Percentiles rank a stretch among this genome's conserved stretches.
Evolutionary conservation across 2,329 filamentous ascomycete genomes (phyloP).

Genomic region (Triangularia setosa): DNA sequence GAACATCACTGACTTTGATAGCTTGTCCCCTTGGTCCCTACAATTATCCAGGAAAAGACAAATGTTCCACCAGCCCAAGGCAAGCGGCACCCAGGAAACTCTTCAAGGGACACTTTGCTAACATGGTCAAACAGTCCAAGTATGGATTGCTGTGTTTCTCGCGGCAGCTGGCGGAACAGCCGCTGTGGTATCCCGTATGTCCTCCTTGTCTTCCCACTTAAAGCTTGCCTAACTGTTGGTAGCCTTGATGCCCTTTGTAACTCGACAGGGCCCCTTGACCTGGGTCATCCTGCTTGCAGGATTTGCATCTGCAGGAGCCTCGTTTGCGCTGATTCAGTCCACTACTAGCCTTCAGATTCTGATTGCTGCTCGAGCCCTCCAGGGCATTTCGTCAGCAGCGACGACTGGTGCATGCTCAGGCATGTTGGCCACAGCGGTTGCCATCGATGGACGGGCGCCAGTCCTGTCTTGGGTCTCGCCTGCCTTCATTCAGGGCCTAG

Average conservation of each 20-base stretch:
- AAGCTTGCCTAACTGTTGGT: background rate
- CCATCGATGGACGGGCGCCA: background rate
- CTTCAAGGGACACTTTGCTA: background rate
- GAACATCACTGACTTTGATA: slow-evolving; percentile 22
- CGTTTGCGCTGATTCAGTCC: slow-evolving; percentile 21
- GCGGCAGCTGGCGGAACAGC: slow-evolving; percentile 25
- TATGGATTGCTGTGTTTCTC: slow-evolving; percentile 25
- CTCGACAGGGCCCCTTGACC: slow-evolving; percentile 8
- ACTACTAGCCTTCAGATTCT: slow-evolving; percentile 11
- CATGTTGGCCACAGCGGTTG: slow-evolving; percentile 12
- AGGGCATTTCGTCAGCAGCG: slow-evolving; percentile 21
- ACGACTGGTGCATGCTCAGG: slow-evolving; percentile 19
- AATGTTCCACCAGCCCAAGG: slow-evolving; percentile 18
- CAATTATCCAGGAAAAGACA: slow-evolving; percentile 16
- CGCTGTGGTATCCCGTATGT: slow-evolving; percentile 24
- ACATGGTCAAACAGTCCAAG: slow-evolving; percentile 17
- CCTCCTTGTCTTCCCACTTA: background rate
- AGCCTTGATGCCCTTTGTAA: slow-evolving; percentile 24
- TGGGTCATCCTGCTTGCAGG: slow-evolving; percentile 18
- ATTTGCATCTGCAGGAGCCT: slow-evolving; percentile 14
- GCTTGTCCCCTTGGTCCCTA: slow-evolving; percentile 23
- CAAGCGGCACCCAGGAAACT: background rate
- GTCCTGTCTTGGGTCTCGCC: slow-evolving; percentile 15
- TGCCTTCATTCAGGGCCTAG: slow-evolving; percentile 20
- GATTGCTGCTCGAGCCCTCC: slow-evolving; percentile 22